Percentiles rank a stretch among this genome's conserved stretches.
phyloP scores from a whole-genome alignment of 345 rosid genomes.

The Populus nigra region DNA sequence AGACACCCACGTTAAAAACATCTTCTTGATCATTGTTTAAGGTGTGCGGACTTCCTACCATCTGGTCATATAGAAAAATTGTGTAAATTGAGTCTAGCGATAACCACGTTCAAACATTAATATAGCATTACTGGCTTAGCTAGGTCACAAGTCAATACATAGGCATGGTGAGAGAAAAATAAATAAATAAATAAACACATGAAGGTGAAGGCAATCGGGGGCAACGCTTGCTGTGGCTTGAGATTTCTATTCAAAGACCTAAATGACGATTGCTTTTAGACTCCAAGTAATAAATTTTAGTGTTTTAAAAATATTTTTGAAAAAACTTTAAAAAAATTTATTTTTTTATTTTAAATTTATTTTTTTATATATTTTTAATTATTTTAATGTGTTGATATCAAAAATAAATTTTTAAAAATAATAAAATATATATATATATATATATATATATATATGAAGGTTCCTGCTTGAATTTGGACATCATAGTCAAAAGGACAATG shows the following conservation, averaged over 20 bases:
- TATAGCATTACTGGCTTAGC: background rate
- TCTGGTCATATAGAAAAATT: background rate
- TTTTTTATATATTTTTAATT: too few relatives aligned
- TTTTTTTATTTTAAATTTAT: too few relatives aligned
- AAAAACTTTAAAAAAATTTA: too few relatives aligned
- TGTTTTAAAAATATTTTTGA: too few relatives aligned
- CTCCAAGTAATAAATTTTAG: too few relatives aligned
- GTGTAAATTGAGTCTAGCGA: background rate
- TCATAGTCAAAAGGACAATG: too few relatives aligned
- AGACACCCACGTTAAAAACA: too few relatives aligned
- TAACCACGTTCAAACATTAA: background rate
- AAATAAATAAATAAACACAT: background rate
- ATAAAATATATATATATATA: too few relatives aligned
- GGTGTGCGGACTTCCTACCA: background rate
- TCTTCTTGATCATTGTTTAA: background rate
- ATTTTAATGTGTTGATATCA: too few relatives aligned
- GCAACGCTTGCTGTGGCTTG: background rate
- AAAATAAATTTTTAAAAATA: too few relatives aligned
- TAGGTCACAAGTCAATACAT: too few relatives aligned
- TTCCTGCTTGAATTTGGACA: background rate
- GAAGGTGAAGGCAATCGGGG: background rate
- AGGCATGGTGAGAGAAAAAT: background rate
- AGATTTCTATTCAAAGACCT: background rate
- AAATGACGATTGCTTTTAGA: background rate
- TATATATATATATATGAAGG: too few relatives aligned